These are phyloP conservation scores for Cladosporium sp. DNA, from an alignment of 2,329 filamentous ascomycete species.

Conservation along the genomic window DNA sequence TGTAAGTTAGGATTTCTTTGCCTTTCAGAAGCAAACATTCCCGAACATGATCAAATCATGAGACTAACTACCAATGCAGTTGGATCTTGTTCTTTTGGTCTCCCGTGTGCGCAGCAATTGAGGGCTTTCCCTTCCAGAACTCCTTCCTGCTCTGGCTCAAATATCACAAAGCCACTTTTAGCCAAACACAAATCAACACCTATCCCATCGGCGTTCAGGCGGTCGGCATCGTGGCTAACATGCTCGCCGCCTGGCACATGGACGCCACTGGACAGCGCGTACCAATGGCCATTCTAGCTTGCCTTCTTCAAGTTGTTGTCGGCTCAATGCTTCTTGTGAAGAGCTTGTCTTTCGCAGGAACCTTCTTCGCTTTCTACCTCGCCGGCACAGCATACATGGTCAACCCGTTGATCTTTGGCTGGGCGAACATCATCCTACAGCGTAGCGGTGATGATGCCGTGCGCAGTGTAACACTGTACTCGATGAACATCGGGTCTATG, in stretches of 20 bases:
- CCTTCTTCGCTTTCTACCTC: slow-evolving; percentile 42
- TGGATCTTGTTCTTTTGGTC: slow-evolving; percentile 45
- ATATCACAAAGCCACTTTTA: slow-evolving; percentile 35
- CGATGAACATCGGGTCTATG: slow-evolving; percentile 44
- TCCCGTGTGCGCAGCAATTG: slow-evolving; percentile 37
- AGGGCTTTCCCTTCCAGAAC: slow-evolving; percentile 34
- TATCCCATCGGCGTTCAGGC: slow-evolving; percentile 60
- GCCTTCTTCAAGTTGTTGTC: slow-evolving; percentile 37
- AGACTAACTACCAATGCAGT: slow-evolving; percentile 23
- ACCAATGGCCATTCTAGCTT: slow-evolving; percentile 38
- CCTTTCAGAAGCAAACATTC: background rate
- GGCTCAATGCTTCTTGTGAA: slow-evolving; percentile 32
- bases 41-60: background rate
- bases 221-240: slow-evolving; percentile 55
- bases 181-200: slow-evolving; percentile 51
- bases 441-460: slow-evolving; percentile 44
- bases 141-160: slow-evolving; percentile 37
- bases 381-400: slow-evolving; percentile 43
- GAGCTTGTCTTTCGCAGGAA: slow-evolving; percentile 34
- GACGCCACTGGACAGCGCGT: slow-evolving; percentile 38
- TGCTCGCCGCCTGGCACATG: slow-evolving; percentile 40
- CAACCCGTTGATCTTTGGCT: slow-evolving; percentile 43
- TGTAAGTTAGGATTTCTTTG: background rate
- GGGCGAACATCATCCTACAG: slow-evolving; percentile 43
- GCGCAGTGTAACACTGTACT: slow-evolving; percentile 42